A percentile compares a stretch with the other conserved stretches of the same genome.
Evolutionary conservation across 208 protist species (phyloP).

Genomic region (Trypanosomatidae sp.): DNA sequence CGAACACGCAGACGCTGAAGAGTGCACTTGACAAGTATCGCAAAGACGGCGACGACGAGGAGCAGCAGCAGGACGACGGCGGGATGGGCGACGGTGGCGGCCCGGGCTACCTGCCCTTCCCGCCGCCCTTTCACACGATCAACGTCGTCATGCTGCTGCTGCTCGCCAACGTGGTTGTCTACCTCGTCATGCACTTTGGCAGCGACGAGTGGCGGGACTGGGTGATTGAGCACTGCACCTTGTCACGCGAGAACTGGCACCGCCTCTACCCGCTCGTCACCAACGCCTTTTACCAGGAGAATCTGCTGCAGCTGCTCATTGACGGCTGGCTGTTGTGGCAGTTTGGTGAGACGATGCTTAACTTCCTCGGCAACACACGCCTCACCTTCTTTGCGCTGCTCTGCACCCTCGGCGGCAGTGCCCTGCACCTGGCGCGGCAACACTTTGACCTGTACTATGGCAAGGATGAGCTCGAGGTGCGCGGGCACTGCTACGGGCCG

Average conservation of each 20-base stretch:
- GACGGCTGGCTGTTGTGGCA: conserved; percentile 77
- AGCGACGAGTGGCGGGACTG: conserved; percentile 73
- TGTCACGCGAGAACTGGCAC: conserved; percentile 70
- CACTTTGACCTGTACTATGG: conserved; percentile 76
- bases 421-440: conserved; percentile 69
- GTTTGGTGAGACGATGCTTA: conserved; percentile 77
- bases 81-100: conserved; percentile 31
- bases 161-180: conserved; percentile 59
- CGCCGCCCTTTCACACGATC: conserved; percentile 76
- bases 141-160: conserved; percentile 82
- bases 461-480: conserved; percentile 73
- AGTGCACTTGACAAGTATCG: conserved; percentile 27
- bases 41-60: conserved; percentile 41
- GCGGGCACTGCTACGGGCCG: conserved; percentile 74
- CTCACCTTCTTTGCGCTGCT: conserved; percentile 64
- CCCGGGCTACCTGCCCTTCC: conserved; percentile 72
- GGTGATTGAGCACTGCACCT: conserved; percentile 78
- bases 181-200: conserved; percentile 64
- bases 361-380: conserved; percentile 71
- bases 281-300: conserved; percentile 77
- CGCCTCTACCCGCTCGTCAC: conserved; percentile 80
- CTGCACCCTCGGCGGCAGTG: conserved; percentile 52
- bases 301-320: conserved; percentile 79
- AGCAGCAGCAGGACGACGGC: conserved; percentile 14
- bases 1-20: too few relatives aligned